Percentiles rank a stretch among this genome's conserved stretches.
These are phyloP conservation scores for Sporothrix inflata DNA, from an alignment of 2,329 filamentous ascomycete genomes.

Conservation along the genomic window DNA sequence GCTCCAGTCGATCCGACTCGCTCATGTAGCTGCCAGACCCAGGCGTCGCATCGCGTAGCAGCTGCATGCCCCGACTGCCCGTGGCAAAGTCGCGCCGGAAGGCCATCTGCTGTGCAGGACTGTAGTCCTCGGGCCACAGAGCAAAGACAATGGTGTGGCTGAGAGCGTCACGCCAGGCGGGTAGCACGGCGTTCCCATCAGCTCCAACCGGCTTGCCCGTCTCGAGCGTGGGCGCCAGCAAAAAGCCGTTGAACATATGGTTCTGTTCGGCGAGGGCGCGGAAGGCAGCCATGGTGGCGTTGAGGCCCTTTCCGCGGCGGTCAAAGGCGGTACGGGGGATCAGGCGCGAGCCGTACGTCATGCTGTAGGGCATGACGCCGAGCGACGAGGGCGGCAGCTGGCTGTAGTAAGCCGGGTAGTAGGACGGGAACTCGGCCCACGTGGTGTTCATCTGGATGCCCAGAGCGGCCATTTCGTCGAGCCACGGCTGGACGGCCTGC, in stretches of 20 bases:
- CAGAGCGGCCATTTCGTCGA: conserved; percentile 21
- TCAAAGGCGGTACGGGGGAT: not conserved
- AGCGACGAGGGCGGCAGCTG: conserved; percentile 7
- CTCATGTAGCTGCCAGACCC: conserved; percentile 51
- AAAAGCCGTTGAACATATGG: conserved; percentile 27
- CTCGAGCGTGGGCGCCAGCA: conserved; percentile 18
- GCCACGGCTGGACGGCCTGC: not conserved
- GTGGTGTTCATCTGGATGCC: conserved; percentile 18
- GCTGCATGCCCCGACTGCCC: conserved; percentile 34
- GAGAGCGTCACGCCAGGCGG: conserved; percentile 31
- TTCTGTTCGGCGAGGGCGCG: conserved; percentile 21
- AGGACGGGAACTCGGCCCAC: conserved; percentile 22
- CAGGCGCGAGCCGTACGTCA: conserved; percentile 26
- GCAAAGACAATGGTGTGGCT: conserved; percentile 47
- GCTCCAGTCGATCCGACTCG: conserved; percentile 40
- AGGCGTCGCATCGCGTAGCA: conserved; percentile 39
- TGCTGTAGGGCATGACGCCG: conserved; percentile 28
- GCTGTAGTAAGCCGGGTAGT: conserved; percentile 23
- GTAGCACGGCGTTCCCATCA: conserved; percentile 29
- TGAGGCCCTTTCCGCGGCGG: not conserved
- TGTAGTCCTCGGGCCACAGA: conserved; percentile 45
- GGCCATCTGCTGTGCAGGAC: conserved; percentile 46
- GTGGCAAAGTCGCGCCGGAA: conserved; percentile 45
- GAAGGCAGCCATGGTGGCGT: conserved; percentile 23
- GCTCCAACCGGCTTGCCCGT: conserved; percentile 20